These are phyloP conservation scores for Fusarium siculi DNA, from an alignment of 2,329 filamentous ascomycete genomes.

Conservation along the genomic window DNA sequence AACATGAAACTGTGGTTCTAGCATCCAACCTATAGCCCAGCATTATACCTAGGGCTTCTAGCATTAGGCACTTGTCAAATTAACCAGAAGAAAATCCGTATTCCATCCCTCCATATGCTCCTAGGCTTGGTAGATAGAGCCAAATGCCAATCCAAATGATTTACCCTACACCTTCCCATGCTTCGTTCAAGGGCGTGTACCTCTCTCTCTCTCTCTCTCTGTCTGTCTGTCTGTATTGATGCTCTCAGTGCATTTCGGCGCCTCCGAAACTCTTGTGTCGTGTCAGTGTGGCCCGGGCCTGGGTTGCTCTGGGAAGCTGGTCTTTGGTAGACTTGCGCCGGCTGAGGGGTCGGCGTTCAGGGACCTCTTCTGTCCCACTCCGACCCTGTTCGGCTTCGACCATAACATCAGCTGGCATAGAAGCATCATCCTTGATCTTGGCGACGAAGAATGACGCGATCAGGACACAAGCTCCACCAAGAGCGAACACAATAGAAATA, in stretches of 20 bases:
- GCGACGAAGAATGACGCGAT: slow-evolving; percentile 79
- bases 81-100: neutral
- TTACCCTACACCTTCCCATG: slow-evolving; percentile 17
- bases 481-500: slow-evolving; percentile 85
- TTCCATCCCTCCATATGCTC: slow-evolving; percentile 13
- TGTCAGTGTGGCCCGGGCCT: slow-evolving; percentile 58
- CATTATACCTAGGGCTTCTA: slow-evolving; percentile 3
- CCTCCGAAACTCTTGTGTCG: slow-evolving; percentile 63
- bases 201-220: neutral
- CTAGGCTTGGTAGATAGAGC: slow-evolving; percentile 13
- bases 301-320: slow-evolving; percentile 54
- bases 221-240: neutral
- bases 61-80: slow-evolving; percentile 2
- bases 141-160: slow-evolving; percentile 15
- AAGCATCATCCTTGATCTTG: slow-evolving; percentile 71
- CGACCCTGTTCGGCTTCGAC: slow-evolving; percentile 57
- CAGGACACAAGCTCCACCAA: slow-evolving; percentile 83
- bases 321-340: slow-evolving; percentile 56
- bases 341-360: slow-evolving; percentile 34
- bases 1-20: slow-evolving; percentile 5
- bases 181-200: neutral
- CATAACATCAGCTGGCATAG: slow-evolving; percentile 51
- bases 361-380: slow-evolving; percentile 46
- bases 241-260: slow-evolving; percentile 50
- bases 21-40: slow-evolving; percentile 6